Evolutionary conservation across 1,284 basidiomycete genomes (phyloP), one percentile per base, ranked within the genome.

Genomic region (Naganishia cerealis): DNA sequence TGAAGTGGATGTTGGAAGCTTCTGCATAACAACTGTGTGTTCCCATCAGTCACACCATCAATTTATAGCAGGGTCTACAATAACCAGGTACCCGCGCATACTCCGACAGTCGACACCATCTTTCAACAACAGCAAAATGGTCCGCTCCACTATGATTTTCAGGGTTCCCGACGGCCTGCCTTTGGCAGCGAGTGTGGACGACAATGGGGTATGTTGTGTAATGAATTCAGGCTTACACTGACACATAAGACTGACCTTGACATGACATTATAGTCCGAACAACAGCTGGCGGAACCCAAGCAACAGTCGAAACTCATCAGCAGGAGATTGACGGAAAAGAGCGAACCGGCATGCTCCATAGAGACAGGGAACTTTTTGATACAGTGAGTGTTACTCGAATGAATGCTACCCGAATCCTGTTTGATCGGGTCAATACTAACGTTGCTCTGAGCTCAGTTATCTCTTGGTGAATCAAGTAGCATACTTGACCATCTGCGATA

Each of bases 231-330:
- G 5, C 70, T 72, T 3, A 33, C 43, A 10, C 38, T 18, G 2
- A 56, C 67, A 12, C 72, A 71, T 21, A 61, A 66, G 12, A 24
- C 38, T 26, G 24, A 43, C 59, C 15, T 39, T 18, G 18, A 3
- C 33, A 67, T 70, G 77, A 67, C 72, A 21, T 65, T 73, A 69
- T 76, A 96, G 92, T 95, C 91, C 72, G 94, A 97, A 80, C 88
- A 90, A 76, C 86, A 90, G 68, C 84, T 99, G 57, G 91, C 94
- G 75, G 95, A 98, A 81, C 93, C 97, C 85, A 99, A 98, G 80
- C 95, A 98, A 76, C 95, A 99, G 79, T 88, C 94, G 57, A 99
- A 99, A 81, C 86, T 98, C 74, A 90, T 99, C 76, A 96, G 98
- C 78, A 86, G 94, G 67, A 88, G 95, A 57, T 88, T 99, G 78